These are phyloP conservation scores for Dissophora ornata DNA, from an alignment of 192 early-diverging fungal species.

Conservation along the genomic window DNA sequence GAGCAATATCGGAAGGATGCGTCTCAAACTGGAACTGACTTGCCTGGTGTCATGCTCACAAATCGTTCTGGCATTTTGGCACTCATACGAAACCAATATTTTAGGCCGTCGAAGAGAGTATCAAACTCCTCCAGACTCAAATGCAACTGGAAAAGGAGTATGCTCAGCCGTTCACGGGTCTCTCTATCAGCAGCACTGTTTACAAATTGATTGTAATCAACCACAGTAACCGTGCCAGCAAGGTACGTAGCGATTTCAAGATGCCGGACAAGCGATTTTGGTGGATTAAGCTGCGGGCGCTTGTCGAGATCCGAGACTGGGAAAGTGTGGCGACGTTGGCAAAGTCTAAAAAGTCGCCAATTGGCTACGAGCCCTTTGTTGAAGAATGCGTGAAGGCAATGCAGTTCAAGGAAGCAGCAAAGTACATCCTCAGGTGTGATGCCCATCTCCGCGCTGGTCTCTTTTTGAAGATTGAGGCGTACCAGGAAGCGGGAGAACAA, in stretches of 20 bases:
- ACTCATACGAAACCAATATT: no score
- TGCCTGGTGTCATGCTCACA: no score
- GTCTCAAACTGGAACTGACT: no score
- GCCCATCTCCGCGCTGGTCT: slow-evolving; percentile 65
- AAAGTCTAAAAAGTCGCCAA: slow-evolving; percentile 80
- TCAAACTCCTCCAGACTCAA: slow-evolving; percentile 82
- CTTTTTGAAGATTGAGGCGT: slow-evolving; percentile 79
- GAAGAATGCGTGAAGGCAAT: slow-evolving; percentile 82
- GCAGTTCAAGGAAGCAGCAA: slow-evolving; percentile 79
- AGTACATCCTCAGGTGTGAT: slow-evolving; percentile 82
- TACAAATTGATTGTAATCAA: slow-evolving; percentile 81
- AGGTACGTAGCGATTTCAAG: slow-evolving; percentile 86
- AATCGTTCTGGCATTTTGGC: no score
- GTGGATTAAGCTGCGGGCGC: slow-evolving; percentile 89
- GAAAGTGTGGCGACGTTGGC: slow-evolving; percentile 85
- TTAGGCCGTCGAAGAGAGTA: slow-evolving; percentile 84
- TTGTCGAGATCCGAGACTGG: slow-evolving; percentile 88
- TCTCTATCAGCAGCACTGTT: slow-evolving; percentile 88
- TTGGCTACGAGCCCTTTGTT: slow-evolving; percentile 86
- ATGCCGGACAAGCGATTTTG: slow-evolving; percentile 89
- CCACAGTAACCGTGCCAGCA: slow-evolving; percentile 76
- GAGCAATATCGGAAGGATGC: no score
- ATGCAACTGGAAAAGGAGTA: slow-evolving; percentile 78
- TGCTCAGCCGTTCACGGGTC: slow-evolving; percentile 71
- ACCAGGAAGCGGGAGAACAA: slow-evolving; percentile 77